Evolutionary conservation across 306 rosid species (phyloP).

Genomic region (Herpetospermum pedunculosum): DNA sequence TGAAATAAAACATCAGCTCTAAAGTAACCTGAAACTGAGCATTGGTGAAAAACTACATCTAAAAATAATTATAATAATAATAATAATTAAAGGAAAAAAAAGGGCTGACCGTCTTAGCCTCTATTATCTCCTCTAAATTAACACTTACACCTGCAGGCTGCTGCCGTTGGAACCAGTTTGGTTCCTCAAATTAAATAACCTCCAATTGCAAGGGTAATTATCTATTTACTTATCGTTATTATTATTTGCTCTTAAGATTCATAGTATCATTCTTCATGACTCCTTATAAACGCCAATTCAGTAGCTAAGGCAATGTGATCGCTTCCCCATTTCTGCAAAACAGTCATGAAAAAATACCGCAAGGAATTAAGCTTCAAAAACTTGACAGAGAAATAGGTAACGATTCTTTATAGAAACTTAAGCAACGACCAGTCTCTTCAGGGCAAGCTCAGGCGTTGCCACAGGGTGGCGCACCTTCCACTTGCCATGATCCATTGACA

Average conservation of each 20-base stretch:
- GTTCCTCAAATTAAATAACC: neutral
- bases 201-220: neutral
- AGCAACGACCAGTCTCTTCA: neutral
- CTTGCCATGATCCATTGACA: neutral
- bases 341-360: neutral
- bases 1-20: neutral
- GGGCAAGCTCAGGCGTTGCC: neutral
- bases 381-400: neutral
- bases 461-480: neutral
- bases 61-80: too few species aligned
- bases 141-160: neutral
- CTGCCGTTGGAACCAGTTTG: neutral
- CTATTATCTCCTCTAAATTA: neutral
- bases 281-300: conserved; percentile 42
- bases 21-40: neutral
- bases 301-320: conserved; percentile 86
- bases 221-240: neutral
- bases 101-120: neutral
- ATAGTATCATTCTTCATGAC: neutral
- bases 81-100: neutral
- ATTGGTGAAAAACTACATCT: neutral
- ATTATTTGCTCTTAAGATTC: neutral
- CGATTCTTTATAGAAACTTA: neutral
- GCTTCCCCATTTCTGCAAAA: conserved; percentile 89
- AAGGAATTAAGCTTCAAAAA: neutral